phyloP scores from a whole-genome alignment of 2,329 filamentous ascomycete genomes.

The Aspergillus nomiae region DNA sequence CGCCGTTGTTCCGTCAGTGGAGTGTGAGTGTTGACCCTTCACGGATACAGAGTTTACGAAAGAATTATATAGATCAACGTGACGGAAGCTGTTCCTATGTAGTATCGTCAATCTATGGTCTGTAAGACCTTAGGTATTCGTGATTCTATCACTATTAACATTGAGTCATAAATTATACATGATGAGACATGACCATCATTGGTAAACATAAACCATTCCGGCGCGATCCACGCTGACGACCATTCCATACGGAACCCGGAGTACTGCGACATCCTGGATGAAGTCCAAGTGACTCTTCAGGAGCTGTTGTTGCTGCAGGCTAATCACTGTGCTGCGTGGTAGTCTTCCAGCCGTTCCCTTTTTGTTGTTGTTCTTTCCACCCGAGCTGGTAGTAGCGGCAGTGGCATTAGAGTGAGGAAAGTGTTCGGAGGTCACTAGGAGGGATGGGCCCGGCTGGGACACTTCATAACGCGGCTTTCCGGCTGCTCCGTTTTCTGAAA shows the following conservation, averaged over 20 bases:
- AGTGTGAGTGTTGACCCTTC: no score
- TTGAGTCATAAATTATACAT: background rate
- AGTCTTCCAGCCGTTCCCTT: conserved; percentile 50
- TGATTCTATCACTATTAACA: background rate
- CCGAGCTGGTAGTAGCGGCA: conserved; percentile 20
- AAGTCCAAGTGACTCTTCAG: conserved; percentile 84
- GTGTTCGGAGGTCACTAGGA: conserved; percentile 69
- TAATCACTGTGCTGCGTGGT: conserved; percentile 80
- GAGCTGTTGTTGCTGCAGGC: conserved; percentile 81
- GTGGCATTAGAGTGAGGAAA: conserved; percentile 43
- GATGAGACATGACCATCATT: conserved; percentile 28
- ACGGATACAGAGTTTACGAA: background rate
- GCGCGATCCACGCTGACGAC: conserved; percentile 85
- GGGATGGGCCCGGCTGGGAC: conserved; percentile 62
- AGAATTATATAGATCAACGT: background rate
- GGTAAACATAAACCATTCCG: conserved; percentile 84
- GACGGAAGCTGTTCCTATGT: background rate
- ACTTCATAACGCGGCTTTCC: conserved; percentile 70
- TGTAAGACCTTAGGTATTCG: background rate
- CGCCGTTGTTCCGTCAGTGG: no score
- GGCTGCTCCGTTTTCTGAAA: conserved; percentile 55
- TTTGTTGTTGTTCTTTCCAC: conserved; percentile 32
- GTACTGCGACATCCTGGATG: conserved; percentile 81
- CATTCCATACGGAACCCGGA: conserved; percentile 91
- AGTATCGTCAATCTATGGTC: background rate